Percentiles rank a stretch among this genome's conserved stretches.
phyloP scores from a whole-genome alignment of 495 filamentous ascomycete genomes.

The Letharia columbiana region DNA sequence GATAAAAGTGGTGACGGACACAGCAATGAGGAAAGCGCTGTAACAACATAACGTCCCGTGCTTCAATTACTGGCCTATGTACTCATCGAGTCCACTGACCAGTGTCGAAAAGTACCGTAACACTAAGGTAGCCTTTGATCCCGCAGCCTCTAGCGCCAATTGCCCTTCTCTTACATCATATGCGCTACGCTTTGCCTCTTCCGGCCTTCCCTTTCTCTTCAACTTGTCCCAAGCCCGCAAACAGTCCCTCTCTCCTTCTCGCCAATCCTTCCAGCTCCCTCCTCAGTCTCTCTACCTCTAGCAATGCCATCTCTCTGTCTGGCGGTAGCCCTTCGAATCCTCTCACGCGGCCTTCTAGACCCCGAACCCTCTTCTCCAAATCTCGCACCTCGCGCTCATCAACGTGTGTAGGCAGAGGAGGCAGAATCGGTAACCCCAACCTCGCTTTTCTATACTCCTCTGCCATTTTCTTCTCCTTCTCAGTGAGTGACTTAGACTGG shows the following conservation, averaged over 20 bases:
- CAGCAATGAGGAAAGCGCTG: not conserved
- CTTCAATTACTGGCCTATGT: not conserved
- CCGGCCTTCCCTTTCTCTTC: conserved; percentile 9
- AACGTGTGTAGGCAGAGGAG: conserved; percentile 16
- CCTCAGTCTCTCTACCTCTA: conserved; percentile 51
- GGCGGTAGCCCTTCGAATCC: conserved; percentile 55
- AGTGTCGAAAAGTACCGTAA: not conserved
- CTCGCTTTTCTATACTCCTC: conserved; percentile 17
- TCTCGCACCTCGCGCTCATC: conserved; percentile 45
- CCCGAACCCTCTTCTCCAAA: conserved; percentile 42
- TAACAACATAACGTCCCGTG: not conserved
- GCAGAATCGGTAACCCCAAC: not conserved
- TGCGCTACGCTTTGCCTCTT: not conserved
- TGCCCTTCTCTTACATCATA: not conserved
- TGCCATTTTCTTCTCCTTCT: conserved; percentile 6
- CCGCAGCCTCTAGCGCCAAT: not conserved
- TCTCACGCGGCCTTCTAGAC: conserved; percentile 48
- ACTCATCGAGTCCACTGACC: not conserved
- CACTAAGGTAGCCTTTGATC: not conserved
- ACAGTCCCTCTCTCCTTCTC: conserved; percentile 40
- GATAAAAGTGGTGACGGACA: not conserved
- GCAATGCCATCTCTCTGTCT: conserved; percentile 53
- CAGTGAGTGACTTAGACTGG: conserved; percentile 18
- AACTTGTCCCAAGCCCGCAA: not conserved
- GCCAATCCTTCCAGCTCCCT: conserved; percentile 46